Evolutionary conservation across 2,329 filamentous ascomycete species (phyloP).

Genomic region (Neonectria neomacrospora): DNA sequence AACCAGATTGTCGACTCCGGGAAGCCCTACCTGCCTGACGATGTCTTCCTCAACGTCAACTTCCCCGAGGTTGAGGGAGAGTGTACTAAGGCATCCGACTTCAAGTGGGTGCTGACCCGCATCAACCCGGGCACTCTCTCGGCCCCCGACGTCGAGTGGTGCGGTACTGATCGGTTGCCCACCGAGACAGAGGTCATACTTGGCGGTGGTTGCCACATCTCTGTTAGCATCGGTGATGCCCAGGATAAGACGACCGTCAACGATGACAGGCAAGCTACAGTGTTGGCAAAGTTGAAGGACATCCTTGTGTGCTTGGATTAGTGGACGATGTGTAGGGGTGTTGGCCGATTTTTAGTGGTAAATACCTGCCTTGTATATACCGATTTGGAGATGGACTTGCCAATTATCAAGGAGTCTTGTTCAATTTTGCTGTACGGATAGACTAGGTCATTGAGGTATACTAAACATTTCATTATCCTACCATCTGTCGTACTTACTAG

Average conservation of each 20-base stretch:
- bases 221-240: conserved; percentile 71
- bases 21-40: conserved; percentile 70
- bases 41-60: conserved; percentile 76
- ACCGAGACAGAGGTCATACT: conserved; percentile 66
- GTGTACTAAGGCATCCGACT: conserved; percentile 64
- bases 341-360: background rate
- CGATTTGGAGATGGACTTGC: background rate
- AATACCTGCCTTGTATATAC: conserved; percentile 10
- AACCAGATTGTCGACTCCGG: conserved; percentile 65
- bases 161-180: conserved; percentile 65
- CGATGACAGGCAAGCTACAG: conserved; percentile 45
- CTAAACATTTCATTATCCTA: too few species aligned
- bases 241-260: conserved; percentile 66
- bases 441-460: background rate
- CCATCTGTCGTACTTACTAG: too few species aligned
- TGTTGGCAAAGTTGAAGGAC: conserved; percentile 47
- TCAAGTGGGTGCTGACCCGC: conserved; percentile 72
- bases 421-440: background rate
- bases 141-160: conserved; percentile 66
- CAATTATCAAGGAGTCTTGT: background rate
- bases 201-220: conserved; percentile 66
- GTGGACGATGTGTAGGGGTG: background rate
- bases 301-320: conserved; percentile 45
- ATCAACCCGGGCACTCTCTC: conserved; percentile 67
- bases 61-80: conserved; percentile 64